Conservation (phyloP, 2,329 filamentous ascomycete species). For the Kalmusia sp. region DNA sequence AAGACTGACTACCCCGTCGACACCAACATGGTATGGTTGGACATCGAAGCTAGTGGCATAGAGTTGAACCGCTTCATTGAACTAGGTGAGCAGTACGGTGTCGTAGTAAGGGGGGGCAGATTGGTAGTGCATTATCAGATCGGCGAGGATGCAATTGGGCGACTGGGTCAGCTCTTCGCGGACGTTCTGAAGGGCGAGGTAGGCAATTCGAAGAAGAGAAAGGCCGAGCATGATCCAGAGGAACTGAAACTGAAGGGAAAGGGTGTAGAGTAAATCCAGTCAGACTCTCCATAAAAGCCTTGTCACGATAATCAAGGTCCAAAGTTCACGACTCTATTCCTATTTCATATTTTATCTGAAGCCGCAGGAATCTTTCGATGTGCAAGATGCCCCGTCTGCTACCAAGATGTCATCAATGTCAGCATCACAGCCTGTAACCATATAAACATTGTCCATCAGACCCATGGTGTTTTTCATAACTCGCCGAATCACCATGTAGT, state of each 20-base stretch:
- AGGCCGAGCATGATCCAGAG: constrained; percentile 20
- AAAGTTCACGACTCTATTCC: too few species aligned
- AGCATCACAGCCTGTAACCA: too few species aligned
- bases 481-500: too few species aligned
- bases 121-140: constrained; percentile 78
- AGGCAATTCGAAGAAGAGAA: constrained; percentile 15
- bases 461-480: too few species aligned
- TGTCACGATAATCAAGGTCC: too few species aligned
- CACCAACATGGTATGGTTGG: constrained; percentile 93
- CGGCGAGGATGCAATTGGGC: constrained; percentile 65
- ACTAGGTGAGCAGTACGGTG: constrained; percentile 63
- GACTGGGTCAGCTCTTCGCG: constrained; percentile 27
- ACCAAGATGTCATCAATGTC: too few species aligned
- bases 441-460: too few species aligned
- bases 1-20: constrained; percentile 73
- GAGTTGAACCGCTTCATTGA: constrained; percentile 60
- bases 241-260: constrained; percentile 38
- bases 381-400: too few species aligned
- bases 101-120: constrained; percentile 64
- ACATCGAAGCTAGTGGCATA: constrained; percentile 68
- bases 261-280: constrained; percentile 35
- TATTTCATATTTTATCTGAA: too few species aligned
- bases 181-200: constrained; percentile 24
- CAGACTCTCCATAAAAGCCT: too few species aligned
- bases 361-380: too few species aligned